phyloP scores from a whole-genome alignment of 306 rosid genomes.

The Senna tora region DNA sequence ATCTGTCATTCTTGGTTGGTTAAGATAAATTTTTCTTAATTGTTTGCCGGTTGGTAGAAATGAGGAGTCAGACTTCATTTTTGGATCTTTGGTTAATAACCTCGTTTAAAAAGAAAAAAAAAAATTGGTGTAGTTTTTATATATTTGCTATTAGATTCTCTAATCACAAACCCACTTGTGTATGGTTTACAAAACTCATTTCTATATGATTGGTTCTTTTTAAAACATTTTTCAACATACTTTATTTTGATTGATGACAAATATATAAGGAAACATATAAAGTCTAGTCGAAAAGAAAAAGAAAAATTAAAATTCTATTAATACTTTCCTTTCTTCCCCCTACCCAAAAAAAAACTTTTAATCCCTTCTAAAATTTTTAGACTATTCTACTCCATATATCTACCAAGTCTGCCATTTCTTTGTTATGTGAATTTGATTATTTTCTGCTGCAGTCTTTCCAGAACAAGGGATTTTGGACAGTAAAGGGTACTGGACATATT shows the following conservation, averaged over 20 bases:
- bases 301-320: no score
- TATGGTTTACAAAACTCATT: no score
- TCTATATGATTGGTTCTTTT: no score
- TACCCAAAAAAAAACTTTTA: background rate
- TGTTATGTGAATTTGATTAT: conserved; percentile 10
- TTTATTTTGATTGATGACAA: no score
- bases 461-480: conserved; percentile 76
- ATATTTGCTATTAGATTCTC: no score
- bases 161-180: no score
- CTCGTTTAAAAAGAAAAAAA: no score
- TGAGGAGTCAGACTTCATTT: background rate
- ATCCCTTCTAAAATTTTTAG: background rate
- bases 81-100: background rate
- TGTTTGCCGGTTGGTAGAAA: background rate
- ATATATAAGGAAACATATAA: no score
- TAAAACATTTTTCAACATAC: no score
- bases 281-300: no score
- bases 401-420: background rate
- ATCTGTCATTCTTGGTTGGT: background rate
- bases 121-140: no score
- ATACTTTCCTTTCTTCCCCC: background rate
- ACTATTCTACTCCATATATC: background rate
- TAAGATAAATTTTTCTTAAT: background rate
- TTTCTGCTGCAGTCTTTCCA: conserved; percentile 51
- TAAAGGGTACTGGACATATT: conserved; percentile 57